Percentiles rank a stretch among this genome's conserved stretches.
Evolutionary conservation across 768 basidiomycete genomes (phyloP).

Genomic region (Xerocomus potaroensis): DNA sequence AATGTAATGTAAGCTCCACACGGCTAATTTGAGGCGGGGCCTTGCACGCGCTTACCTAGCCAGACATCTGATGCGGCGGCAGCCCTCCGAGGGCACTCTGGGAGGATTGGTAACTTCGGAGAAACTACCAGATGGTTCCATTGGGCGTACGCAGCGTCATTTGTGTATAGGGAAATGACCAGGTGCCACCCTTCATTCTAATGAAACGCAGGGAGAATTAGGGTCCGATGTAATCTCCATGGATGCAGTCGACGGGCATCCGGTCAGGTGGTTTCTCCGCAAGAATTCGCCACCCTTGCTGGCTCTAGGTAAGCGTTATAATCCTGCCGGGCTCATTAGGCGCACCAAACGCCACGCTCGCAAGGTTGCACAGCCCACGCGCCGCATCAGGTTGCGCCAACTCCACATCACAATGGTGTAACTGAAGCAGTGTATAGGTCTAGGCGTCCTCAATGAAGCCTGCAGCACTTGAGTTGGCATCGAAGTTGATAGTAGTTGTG

Average conservation of each 20-base stretch:
- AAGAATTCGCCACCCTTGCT: constrained; percentile 21
- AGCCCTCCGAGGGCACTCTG: constrained; percentile 6
- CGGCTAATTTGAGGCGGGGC: constrained; percentile 13
- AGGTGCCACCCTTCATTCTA: constrained; percentile 17
- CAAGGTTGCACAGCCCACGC: constrained; percentile 13
- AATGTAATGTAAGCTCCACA: constrained; percentile 15
- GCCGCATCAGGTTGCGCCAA: constrained; percentile 7
- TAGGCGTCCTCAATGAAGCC: constrained; percentile 4
- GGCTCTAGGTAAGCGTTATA: constrained; percentile 3
- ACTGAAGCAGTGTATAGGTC: constrained; percentile 9
- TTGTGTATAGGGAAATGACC: constrained; percentile 9
- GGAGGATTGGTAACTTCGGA: constrained; percentile 11
- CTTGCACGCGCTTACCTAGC: constrained; percentile 11
- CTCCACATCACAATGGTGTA: constrained; percentile 1
- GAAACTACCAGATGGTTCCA: constrained; percentile 5
- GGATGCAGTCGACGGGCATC: constrained; percentile 14
- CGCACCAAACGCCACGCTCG: constrained; percentile 14
- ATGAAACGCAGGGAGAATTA: constrained; percentile 17
- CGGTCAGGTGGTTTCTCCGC: constrained; percentile 11
- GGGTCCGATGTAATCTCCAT: constrained; percentile 20
- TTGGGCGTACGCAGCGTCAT: constrained; percentile 10
- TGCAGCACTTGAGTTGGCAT: neutral
- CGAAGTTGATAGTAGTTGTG: neutral
- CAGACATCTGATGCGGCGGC: constrained; percentile 4
- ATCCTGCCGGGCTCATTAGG: constrained; percentile 14